A percentile compares a stretch with the other conserved stretches of the same genome.
Evolutionary conservation across 176 grass and related monocot species (phyloP).

Genomic region (maize (Zea mays)): DNA sequence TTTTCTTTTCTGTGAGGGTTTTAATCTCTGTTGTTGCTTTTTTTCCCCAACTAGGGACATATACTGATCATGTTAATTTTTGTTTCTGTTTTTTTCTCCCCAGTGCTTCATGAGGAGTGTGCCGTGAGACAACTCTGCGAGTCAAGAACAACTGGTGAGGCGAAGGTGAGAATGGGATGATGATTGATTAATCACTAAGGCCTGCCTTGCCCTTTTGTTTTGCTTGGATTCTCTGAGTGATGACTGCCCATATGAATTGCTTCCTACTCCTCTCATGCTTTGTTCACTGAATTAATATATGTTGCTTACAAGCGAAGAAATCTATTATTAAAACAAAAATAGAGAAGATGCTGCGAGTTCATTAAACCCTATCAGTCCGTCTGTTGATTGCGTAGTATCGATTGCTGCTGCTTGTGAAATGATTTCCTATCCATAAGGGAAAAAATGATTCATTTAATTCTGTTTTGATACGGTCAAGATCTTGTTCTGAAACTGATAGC

Average conservation of each 20-base stretch:
- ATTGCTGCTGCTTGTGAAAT: conserved; percentile 1
- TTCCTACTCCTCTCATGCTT: conserved; percentile 30
- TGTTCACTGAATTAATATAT: conserved; percentile 14
- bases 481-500: too few relatives aligned
- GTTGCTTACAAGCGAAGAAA: conserved; percentile 41
- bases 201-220: conserved; percentile 28
- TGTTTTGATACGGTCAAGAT: not conserved
- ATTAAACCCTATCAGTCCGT: not conserved
- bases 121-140: conserved; percentile 32
- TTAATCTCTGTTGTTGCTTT: conserved; percentile 19
- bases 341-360: conserved; percentile 12
- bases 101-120: conserved; percentile 17
- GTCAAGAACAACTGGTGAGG: conserved; percentile 28
- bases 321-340: not conserved
- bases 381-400: conserved; percentile 15
- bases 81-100: not conserved
- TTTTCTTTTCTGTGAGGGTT: not conserved
- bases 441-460: not conserved
- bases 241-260: conserved; percentile 1
- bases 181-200: conserved; percentile 44
- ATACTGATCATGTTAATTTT: conserved; percentile 8
- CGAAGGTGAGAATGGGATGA: conserved; percentile 50
- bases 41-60: not conserved
- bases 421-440: not conserved
- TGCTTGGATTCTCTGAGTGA: conserved; percentile 29